Evolutionary conservation across 768 basidiomycete species (phyloP), one percentile per base, ranked within the genome.

Genomic region (Tricholoma matsutake): DNA sequence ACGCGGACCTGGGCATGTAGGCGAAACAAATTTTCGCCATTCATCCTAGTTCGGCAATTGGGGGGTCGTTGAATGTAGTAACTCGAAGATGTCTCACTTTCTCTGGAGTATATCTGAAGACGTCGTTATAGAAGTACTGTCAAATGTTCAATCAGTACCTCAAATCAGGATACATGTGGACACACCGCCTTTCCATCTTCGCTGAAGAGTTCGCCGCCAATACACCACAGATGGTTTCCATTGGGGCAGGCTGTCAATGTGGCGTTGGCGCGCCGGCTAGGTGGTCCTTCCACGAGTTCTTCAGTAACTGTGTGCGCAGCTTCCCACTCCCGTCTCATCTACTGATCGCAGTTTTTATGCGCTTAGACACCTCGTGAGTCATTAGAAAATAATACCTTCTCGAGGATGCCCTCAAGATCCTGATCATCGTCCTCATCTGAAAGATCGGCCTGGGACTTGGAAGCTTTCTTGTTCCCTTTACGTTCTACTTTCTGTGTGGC

Each of bases 301-400:
- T 96, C 93, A 0, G 88, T 91, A n/a, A 92, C 90, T 2, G 80
- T 85, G 68, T 94, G 89, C 11, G 87, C 83, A 32, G 82, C 83
- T 68, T 94, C 92, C 91, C 91, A 94, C 72, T 94, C 90, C 71
- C 83, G 81, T 68, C 86, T 82, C 74, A 91, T 86, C 88, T 91
- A 86, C 81, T 83, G 64, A 65, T 67, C 51, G 61, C 35, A 45
- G 5, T 59, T 8, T 56, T 57, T 35, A 35, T 47, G 13, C 14
- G 18, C n/a, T 37, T 53, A 34, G 32, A 31, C 64, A 2, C 29
- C 3, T 35, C 62, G 54, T 66, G 55, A 55, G 41, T 16, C 6
- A 56, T 14, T 14, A 55, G 28, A 25, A 7, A 54, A 53, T 43
- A 61, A 66, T 63, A 92, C 92, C 81, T 85, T 84, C 67, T 92